Conservation (phyloP, 352 stramenopile species). For the Phytophthora podocarpi region DNA sequence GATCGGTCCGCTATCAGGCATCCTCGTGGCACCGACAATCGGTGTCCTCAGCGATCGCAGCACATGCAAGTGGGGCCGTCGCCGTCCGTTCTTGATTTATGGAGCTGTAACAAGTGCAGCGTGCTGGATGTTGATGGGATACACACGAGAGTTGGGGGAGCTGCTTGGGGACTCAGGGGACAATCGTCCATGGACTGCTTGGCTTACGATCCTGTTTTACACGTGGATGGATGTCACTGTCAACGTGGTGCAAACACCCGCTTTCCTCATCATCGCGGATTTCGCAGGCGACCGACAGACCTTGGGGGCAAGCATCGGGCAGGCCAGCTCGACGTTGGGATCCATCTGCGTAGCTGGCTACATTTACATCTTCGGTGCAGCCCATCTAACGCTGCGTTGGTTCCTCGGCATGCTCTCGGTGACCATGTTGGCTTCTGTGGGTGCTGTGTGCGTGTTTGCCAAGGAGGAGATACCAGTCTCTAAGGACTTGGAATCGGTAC, state of each 20-base stretch:
- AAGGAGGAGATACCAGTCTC: conserved; percentile 41
- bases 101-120: conserved; percentile 63
- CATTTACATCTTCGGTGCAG: conserved; percentile 74
- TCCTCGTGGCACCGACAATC: conserved; percentile 70
- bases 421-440: conserved; percentile 63
- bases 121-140: conserved; percentile 78
- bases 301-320: conserved; percentile 59
- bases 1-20: conserved; percentile 70
- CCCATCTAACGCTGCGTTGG: conserved; percentile 64
- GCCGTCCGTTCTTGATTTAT: conserved; percentile 65
- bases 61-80: conserved; percentile 56
- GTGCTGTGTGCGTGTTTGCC: conserved; percentile 59
- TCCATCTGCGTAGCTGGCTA: conserved; percentile 72
- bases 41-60: conserved; percentile 74
- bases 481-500: conserved; percentile 30
- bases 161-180: conserved; percentile 57
- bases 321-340: conserved; percentile 65
- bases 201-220: conserved; percentile 77
- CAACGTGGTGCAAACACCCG: conserved; percentile 78
- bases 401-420: conserved; percentile 77
- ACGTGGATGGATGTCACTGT: conserved; percentile 86
- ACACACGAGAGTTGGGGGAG: conserved; percentile 66
- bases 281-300: conserved; percentile 79
- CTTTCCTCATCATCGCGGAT: conserved; percentile 74
- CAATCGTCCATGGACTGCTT: conserved; percentile 52